Conservation (phyloP, 345 rosid genomes). For the Turnera subulata region DNA sequence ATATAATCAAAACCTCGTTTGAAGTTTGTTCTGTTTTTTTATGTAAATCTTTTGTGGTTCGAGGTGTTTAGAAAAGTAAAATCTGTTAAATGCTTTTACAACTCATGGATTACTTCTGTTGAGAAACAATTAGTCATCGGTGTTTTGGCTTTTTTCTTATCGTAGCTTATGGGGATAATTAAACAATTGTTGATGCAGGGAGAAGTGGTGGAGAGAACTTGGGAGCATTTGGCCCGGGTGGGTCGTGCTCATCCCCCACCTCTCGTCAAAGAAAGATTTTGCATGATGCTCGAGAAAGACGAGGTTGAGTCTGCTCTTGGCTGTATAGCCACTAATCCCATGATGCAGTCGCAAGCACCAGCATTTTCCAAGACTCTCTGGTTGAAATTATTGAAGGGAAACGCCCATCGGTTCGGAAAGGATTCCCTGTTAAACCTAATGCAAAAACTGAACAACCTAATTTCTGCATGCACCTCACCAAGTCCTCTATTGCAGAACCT, state of each 20-base stretch:
- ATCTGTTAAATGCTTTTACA: no score
- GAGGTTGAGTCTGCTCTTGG: conserved; percentile 48
- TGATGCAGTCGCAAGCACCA: conserved; percentile 30
- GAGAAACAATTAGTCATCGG: no score
- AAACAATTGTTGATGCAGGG: no score
- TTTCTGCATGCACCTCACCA: conserved; percentile 22
- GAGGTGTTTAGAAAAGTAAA: background rate
- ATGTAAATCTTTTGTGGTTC: background rate
- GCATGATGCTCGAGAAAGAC: conserved; percentile 52
- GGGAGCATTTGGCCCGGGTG: conserved; percentile 49
- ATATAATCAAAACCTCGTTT: background rate
- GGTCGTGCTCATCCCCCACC: conserved; percentile 46
- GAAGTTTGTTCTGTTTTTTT: background rate
- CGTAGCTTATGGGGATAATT: background rate
- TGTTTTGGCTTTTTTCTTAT: no score
- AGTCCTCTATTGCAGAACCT: conserved; percentile 44
- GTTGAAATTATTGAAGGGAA: conserved; percentile 46
- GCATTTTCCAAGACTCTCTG: conserved; percentile 44
- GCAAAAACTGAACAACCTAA: conserved; percentile 29
- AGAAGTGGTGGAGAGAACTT: conserved; percentile 64
- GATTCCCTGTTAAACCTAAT: conserved; percentile 45
- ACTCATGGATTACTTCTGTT: no score
- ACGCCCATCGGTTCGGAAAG: conserved; percentile 33
- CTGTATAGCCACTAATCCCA: conserved; percentile 29
- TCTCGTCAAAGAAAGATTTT: conserved; percentile 68